Evolutionary conservation across 805 yeast genomes (phyloP).

Genomic region (Kuraishia ogatae): DNA sequence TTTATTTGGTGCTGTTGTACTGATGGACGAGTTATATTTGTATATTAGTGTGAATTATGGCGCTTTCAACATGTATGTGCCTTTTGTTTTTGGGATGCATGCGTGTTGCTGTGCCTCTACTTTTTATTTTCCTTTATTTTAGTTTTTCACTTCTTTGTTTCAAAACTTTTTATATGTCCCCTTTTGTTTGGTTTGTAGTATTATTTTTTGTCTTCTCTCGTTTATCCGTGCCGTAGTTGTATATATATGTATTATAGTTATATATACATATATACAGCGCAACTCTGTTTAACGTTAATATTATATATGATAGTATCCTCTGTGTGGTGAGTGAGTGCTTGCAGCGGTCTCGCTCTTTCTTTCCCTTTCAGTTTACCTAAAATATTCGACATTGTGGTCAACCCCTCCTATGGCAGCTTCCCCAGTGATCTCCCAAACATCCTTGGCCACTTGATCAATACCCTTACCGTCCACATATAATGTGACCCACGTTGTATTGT

Average conservation of each 20-base stretch:
- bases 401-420: slow-evolving; percentile 8
- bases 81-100: background rate
- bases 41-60: background rate
- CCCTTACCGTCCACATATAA: slow-evolving; percentile 52
- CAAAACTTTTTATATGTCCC: background rate
- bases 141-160: background rate
- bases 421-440: slow-evolving; percentile 31
- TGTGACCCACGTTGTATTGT: slow-evolving; percentile 27
- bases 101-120: background rate
- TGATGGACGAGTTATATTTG: no score
- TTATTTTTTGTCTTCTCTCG: slow-evolving; percentile 1
- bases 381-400: slow-evolving; percentile 6
- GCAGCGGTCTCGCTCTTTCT: no score
- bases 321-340: no score
- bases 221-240: background rate
- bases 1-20: slow-evolving; percentile 2
- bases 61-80: background rate
- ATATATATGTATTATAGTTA: slow-evolving; percentile 1
- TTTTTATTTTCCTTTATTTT: background rate
- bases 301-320: no score
- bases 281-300: no score
- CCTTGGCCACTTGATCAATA: slow-evolving; percentile 44
- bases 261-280: background rate
- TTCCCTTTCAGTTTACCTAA: slow-evolving; percentile 3
- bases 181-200: background rate